Evolutionary conservation across 768 basidiomycete genomes (phyloP).

Genomic region (Kwoniella sp.): DNA sequence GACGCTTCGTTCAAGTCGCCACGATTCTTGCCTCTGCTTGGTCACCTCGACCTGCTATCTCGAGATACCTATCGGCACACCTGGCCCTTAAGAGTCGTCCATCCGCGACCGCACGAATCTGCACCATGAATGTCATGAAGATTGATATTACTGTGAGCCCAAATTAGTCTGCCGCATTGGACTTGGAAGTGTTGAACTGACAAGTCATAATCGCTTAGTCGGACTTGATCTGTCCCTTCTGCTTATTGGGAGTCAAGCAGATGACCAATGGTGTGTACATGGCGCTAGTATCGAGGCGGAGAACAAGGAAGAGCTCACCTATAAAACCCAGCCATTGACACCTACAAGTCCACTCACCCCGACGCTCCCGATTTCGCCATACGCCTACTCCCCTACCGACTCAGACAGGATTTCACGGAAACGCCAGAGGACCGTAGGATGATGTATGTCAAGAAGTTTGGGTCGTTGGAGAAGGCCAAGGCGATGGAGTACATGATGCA

Average conservation of each 20-base stretch:
- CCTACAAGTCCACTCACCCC: conserved; percentile 46
- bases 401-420: conserved; percentile 52
- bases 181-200: neutral
- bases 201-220: conserved; percentile 13
- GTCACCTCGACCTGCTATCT: too few relatives aligned
- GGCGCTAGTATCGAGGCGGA: too few relatives aligned
- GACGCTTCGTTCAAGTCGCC: too few relatives aligned
- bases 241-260: conserved; percentile 31
- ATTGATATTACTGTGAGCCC: conserved; percentile 28
- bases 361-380: conserved; percentile 50
- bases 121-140: conserved; percentile 15
- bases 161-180: neutral
- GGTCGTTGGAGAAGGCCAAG: conserved; percentile 56
- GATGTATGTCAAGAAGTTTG: conserved; percentile 52
- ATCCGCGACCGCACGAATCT: too few relatives aligned
- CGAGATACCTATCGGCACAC: too few relatives aligned
- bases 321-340: conserved; percentile 18
- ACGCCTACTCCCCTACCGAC: conserved; percentile 56
- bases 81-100: too few relatives aligned
- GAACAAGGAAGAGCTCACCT: neutral
- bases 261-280: conserved; percentile 13
- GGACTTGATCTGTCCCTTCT: conserved; percentile 39
- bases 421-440: conserved; percentile 28
- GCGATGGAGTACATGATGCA: conserved; percentile 57
- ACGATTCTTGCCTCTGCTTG: too few relatives aligned